Conservation (phyloP, 768 basidiomycete genomes). For the Daedalea quercina region DNA sequence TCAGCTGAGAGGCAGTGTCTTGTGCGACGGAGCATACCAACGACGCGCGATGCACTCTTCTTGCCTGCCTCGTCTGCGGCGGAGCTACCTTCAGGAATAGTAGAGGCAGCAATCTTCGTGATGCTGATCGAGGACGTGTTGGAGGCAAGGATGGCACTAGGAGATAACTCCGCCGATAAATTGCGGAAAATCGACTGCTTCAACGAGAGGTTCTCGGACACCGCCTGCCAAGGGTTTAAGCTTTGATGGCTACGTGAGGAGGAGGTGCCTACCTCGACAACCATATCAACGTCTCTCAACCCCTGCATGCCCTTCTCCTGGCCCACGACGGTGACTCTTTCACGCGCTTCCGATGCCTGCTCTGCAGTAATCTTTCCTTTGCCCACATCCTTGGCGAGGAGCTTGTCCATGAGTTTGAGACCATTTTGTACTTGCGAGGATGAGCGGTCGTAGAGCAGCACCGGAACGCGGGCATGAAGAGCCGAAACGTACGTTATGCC, state of each 20-base stretch:
- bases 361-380: conserved; percentile 70
- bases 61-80: conserved; percentile 60
- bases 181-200: conserved; percentile 74
- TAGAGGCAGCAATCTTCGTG: conserved; percentile 85
- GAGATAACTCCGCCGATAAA: conserved; percentile 60
- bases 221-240: conserved; percentile 46
- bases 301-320: conserved; percentile 41
- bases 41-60: conserved; percentile 64
- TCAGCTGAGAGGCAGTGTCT: neutral
- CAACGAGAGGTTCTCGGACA: conserved; percentile 73
- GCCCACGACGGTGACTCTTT: conserved; percentile 56
- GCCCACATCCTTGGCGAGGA: conserved; percentile 82
- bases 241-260: neutral
- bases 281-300: conserved; percentile 81
- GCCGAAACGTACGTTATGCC: conserved; percentile 89
- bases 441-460: conserved; percentile 80
- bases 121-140: conserved; percentile 96
- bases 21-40: conserved; percentile 45
- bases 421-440: conserved; percentile 68
- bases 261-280: conserved; percentile 61
- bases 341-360: conserved; percentile 69
- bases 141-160: conserved; percentile 76
- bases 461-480: conserved; percentile 78
- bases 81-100: conserved; percentile 50
- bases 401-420: conserved; percentile 66